Evolutionary conservation across 345 rosid species (phyloP).

Genomic region (Brassica incana): DNA sequence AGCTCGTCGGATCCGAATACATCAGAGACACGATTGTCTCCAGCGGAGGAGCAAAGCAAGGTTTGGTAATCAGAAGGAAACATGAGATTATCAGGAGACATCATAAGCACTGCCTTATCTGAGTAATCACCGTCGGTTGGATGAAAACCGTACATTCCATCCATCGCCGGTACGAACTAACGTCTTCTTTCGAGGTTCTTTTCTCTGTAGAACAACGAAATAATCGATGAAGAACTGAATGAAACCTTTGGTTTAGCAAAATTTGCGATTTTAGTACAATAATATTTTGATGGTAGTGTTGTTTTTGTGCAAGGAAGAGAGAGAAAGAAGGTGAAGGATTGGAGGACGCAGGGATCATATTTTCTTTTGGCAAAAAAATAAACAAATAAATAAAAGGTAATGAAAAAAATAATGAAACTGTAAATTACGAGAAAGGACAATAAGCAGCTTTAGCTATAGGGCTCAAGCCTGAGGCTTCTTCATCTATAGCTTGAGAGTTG

Average conservation of each 20-base stretch:
- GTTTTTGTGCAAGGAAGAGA: slow-evolving; percentile 12
- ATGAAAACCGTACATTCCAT: slow-evolving; percentile 69
- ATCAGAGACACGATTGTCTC: slow-evolving; percentile 39
- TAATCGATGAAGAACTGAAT: not conserved
- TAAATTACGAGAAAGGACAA: slow-evolving; percentile 30
- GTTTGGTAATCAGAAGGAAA: slow-evolving; percentile 56
- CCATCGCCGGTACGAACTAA: slow-evolving; percentile 44
- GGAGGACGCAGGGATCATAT: slow-evolving; percentile 36
- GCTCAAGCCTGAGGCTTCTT: slow-evolving; percentile 15
- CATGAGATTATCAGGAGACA: slow-evolving; percentile 72
- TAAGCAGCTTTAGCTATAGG: slow-evolving; percentile 13
- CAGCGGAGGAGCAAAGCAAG: slow-evolving; percentile 53
- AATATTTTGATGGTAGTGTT: slow-evolving; percentile 16
- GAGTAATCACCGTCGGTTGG: slow-evolving; percentile 45
- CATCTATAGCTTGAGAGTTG: not conserved
- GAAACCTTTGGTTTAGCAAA: not conserved
- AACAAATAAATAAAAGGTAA: not conserved
- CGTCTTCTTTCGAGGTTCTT: not conserved
- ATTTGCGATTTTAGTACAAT: not conserved
- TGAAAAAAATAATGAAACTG: not conserved
- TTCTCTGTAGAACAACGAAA: not conserved
- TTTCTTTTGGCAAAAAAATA: slow-evolving; percentile 10
- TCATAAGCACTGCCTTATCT: slow-evolving; percentile 54
- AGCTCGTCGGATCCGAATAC: slow-evolving; percentile 72
- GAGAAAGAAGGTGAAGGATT: slow-evolving; percentile 19